Evolutionary conservation across 2,329 filamentous ascomycete species (phyloP), one percentile per base, ranked within the genome.

Genomic region (Calonectria pauciramosa): DNA sequence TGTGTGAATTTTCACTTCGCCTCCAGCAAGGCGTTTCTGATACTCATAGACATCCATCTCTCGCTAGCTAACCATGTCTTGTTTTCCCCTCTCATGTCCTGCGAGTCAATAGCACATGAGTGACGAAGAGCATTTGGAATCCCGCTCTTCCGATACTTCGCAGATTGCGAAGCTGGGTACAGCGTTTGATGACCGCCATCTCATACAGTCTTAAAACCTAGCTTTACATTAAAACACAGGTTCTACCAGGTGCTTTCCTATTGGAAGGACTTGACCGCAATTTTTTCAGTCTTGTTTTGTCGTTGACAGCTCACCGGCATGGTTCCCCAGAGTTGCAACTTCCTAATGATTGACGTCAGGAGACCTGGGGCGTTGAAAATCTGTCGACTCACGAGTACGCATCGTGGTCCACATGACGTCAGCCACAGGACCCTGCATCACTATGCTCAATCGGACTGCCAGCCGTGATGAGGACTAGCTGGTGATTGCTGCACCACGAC

Each of bases 301-400:
- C 9, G 8, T 30, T 38, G 54, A 63, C 70, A 72, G 44, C 65
- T 72, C 64, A 49, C 65, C n/a, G 32, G 28, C 20, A 26, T 36
- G 64, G 32, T 47, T 69, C 56, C 59, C 66, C 47, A 38, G 49
- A 54, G 59, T 49, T 23, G 56, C 49, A 65, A 23, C 36, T 23
- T 49, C 38, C 56, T 38, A 18, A 64, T 68, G 34, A 68, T 73
- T 81, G 79, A 81, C 79, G 79, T 81, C 79, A 81, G 77, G 72
- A 71, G 77, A 73, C 75, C 67, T 72, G 67, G 16, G 23, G 32
- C 18, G 65, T 38, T 47, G 63, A 47, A 63, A 65, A 66, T 47
- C 70, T n/a, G 30, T 71, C 44, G 30, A 44, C 65, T 72, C 69
- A 74, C 70, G 56, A 68, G 68, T 68, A 52, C 20, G 44, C 65